These are phyloP conservation scores for Mollisia scopiformis DNA, from an alignment of 2,329 filamentous ascomycete species.

Conservation along the genomic window DNA sequence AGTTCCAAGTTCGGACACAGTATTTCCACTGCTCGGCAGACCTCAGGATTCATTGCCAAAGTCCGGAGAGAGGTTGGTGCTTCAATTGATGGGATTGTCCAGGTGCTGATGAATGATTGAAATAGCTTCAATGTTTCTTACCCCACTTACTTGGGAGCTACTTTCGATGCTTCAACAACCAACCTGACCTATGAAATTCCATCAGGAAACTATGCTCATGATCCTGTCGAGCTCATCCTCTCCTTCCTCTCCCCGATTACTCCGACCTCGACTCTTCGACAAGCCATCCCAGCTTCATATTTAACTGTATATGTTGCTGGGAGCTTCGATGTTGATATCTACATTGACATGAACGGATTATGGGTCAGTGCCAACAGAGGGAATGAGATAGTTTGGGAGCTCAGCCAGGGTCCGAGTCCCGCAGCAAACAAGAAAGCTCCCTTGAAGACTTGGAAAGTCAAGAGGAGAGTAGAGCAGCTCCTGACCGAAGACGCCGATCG, in stretches of 20 bases:
- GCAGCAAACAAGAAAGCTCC: conserved; percentile 40
- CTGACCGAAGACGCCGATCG: conserved; percentile 76
- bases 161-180: conserved; percentile 71
- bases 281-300: conserved; percentile 70
- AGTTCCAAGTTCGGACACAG: conserved; percentile 58
- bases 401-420: conserved; percentile 49
- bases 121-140: conserved; percentile 59
- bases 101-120: neutral
- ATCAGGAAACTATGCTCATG: conserved; percentile 40
- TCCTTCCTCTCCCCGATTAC: conserved; percentile 52
- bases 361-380: conserved; percentile 80
- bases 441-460: conserved; percentile 70
- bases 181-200: conserved; percentile 68
- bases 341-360: conserved; percentile 72
- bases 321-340: conserved; percentile 63
- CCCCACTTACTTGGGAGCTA: conserved; percentile 61
- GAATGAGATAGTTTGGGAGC: conserved; percentile 71
- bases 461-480: conserved; percentile 63
- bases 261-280: conserved; percentile 35
- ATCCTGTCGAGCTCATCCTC: conserved; percentile 56
- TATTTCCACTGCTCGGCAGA: conserved; percentile 67
- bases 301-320: conserved; percentile 72
- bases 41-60: conserved; percentile 62
- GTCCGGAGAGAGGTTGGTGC: conserved; percentile 39
- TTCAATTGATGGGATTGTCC: neutral